phyloP scores from a whole-genome alignment of 257 asterid genomes.

The Petrea volubilis region DNA sequence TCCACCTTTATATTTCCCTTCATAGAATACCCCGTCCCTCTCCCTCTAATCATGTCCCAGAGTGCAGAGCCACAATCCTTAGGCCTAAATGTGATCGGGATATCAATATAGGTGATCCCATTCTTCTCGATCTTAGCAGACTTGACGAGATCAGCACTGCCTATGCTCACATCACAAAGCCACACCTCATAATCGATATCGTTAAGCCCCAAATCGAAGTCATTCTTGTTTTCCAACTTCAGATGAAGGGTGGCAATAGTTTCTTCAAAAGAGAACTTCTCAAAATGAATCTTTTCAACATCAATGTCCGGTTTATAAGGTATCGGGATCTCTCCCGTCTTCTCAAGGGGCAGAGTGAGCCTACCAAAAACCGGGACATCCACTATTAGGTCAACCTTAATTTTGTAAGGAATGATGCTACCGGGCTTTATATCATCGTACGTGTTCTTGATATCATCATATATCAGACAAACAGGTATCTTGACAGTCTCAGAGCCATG shows the following conservation, averaged over 20 bases:
- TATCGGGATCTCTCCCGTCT: slow-evolving; percentile 82
- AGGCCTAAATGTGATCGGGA: slow-evolving; percentile 95
- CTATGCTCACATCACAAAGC: slow-evolving; percentile 83
- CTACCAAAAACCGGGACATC: slow-evolving; percentile 90
- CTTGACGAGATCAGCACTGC: slow-evolving; percentile 63
- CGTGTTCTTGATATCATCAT: slow-evolving; percentile 75
- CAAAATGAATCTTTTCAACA: slow-evolving; percentile 62
- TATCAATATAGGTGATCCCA: slow-evolving; percentile 54
- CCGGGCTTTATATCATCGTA: slow-evolving; percentile 80
- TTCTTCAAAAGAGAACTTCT: slow-evolving; percentile 88
- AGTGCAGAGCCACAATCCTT: slow-evolving; percentile 97
- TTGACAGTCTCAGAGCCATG: slow-evolving; percentile 87
- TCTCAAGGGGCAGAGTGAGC: slow-evolving; percentile 81
- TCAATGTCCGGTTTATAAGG: slow-evolving; percentile 88
- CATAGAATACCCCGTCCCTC: slow-evolving; percentile 82
- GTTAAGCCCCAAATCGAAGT: slow-evolving; percentile 80
- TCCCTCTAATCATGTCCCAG: slow-evolving; percentile 98
- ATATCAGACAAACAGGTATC: slow-evolving; percentile 64
- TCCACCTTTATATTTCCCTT: slow-evolving; percentile 80
- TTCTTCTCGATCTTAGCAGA: slow-evolving; percentile 63
- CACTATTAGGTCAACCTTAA: slow-evolving; percentile 87
- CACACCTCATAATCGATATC: slow-evolving; percentile 84
- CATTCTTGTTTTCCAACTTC: slow-evolving; percentile 88
- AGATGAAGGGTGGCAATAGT: slow-evolving; percentile 74
- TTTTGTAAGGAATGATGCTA: slow-evolving; percentile 67